Evolutionary conservation across 495 filamentous ascomycete species (phyloP).

Genomic region (Apiosordaria backusii): DNA sequence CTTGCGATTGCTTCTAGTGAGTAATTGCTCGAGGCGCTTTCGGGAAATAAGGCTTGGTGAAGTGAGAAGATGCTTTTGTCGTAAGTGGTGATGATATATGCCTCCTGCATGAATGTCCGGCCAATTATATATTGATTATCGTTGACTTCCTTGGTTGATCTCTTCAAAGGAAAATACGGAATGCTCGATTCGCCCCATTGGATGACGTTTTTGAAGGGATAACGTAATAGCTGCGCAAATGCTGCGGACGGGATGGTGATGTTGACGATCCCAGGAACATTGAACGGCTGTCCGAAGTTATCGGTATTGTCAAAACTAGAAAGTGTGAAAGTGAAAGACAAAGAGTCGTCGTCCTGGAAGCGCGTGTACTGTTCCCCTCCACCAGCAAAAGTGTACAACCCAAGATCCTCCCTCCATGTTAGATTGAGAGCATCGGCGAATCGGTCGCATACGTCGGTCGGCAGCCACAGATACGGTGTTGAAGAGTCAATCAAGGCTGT

Average conservation of each 20-base stretch:
- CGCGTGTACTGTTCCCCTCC: constrained; percentile 32
- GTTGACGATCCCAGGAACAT: constrained; percentile 50
- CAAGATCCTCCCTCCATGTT: constrained; percentile 50
- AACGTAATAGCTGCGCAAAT: constrained; percentile 57
- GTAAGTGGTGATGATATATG: constrained; percentile 65
- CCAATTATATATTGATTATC: constrained; percentile 60
- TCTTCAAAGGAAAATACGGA: constrained; percentile 62
- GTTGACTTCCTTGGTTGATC: constrained; percentile 39
- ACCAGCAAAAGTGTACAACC: constrained; percentile 41
- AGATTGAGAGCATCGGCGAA: constrained; percentile 61
- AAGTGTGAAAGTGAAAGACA: constrained; percentile 59
- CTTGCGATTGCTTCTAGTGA: constrained; percentile 48
- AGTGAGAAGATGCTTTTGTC: constrained; percentile 59
- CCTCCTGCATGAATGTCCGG: constrained; percentile 67
- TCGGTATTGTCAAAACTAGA: constrained; percentile 47
- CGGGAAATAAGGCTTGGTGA: constrained; percentile 53
- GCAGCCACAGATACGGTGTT: constrained; percentile 67
- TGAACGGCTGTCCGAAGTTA: constrained; percentile 40
- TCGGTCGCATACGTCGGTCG: constrained; percentile 53
- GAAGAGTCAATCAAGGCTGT: constrained; percentile 61
- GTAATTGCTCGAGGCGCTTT: constrained; percentile 41
- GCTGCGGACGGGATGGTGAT: constrained; percentile 62
- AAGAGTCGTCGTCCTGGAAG: constrained; percentile 35
- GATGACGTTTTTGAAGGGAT: constrained; percentile 52
- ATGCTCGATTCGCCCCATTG: constrained; percentile 41